Conservation (phyloP, 495 filamentous ascomycete species). For the Eremomyces bilateralis region DNA sequence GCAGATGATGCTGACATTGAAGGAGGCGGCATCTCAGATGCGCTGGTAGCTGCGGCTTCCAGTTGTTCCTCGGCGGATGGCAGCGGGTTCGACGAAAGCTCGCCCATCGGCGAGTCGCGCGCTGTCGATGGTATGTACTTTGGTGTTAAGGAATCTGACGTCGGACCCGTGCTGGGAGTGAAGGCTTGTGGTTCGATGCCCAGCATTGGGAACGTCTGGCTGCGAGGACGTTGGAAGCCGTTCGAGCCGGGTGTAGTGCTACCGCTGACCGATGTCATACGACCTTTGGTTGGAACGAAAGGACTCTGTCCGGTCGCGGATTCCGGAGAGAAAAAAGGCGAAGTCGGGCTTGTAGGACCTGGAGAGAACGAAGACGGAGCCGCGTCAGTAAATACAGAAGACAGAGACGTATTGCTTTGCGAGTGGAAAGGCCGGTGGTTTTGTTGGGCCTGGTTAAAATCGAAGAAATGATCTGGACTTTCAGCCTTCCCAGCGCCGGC, state of each 20-base stretch:
- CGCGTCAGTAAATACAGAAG: slow-evolving; percentile 29
- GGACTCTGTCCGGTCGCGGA: slow-evolving; percentile 34
- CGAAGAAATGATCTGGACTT: slow-evolving; percentile 23
- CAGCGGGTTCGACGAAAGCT: slow-evolving; percentile 16
- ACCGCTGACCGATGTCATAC: slow-evolving; percentile 32
- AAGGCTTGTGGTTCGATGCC: slow-evolving; percentile 14
- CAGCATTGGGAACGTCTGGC: slow-evolving; percentile 72
- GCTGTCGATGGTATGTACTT: slow-evolving; percentile 37
- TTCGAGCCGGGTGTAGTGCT: slow-evolving; percentile 21
- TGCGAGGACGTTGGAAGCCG: slow-evolving; percentile 58
- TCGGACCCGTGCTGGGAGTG: slow-evolving; percentile 49
- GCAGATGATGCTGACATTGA: slow-evolving; percentile 4
- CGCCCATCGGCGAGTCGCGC: slow-evolving; percentile 50
- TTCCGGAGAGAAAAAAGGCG: slow-evolving; percentile 68
- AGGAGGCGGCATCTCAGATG: slow-evolving; percentile 23
- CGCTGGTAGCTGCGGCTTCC: slow-evolving; percentile 24
- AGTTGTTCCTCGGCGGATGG: slow-evolving; percentile 26
- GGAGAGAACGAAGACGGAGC: slow-evolving; percentile 45
- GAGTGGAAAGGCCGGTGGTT: slow-evolving; percentile 36
- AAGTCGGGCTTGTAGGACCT: slow-evolving; percentile 62
- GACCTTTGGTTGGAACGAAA: slow-evolving; percentile 43
- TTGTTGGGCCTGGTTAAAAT: slow-evolving; percentile 30
- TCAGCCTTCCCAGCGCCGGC: slow-evolving; percentile 33
- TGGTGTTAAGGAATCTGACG: slow-evolving; percentile 39
- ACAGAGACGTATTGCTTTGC: slow-evolving; percentile 34